These are phyloP conservation scores for Hyaloscypha hepaticicola DNA, from an alignment of 495 filamentous ascomycete species.

Conservation along the genomic window DNA sequence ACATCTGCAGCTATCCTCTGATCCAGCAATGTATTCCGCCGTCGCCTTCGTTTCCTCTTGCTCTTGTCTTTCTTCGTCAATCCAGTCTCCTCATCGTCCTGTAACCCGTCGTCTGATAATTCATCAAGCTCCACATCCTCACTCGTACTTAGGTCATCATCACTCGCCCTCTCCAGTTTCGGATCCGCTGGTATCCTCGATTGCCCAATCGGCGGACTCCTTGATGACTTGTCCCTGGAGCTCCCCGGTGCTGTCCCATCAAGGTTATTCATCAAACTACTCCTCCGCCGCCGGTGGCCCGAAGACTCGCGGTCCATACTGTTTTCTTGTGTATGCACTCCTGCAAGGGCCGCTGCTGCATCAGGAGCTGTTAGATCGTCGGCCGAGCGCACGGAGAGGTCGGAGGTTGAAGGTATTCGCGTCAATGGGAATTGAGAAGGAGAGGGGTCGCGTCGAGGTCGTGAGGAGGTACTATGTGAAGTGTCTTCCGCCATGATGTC, in stretches of 20 bases:
- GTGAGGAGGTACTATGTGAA: background rate
- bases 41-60: constrained; percentile 61
- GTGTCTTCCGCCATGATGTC: constrained; percentile 4
- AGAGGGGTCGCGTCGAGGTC: constrained; percentile 3
- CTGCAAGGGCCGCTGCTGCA: constrained; percentile 24
- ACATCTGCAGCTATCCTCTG: constrained; percentile 64
- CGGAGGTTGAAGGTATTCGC: constrained; percentile 18
- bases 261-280: constrained; percentile 27
- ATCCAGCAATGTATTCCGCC: constrained; percentile 68
- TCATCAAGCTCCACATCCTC: constrained; percentile 59
- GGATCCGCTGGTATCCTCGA: constrained; percentile 24
- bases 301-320: constrained; percentile 25
- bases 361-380: constrained; percentile 28
- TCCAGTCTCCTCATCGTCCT: constrained; percentile 88
- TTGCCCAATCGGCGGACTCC: constrained; percentile 11
- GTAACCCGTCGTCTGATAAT: constrained; percentile 60
- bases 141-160: constrained; percentile 45
- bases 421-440: constrained; percentile 19
- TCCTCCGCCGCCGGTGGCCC: constrained; percentile 31
- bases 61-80: constrained; percentile 70
- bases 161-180: constrained; percentile 36
- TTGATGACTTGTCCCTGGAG: constrained; percentile 1
- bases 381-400: constrained; percentile 12
- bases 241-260: constrained; percentile 12
- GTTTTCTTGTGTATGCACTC: constrained; percentile 15